These are phyloP conservation scores for Paraglomus occultum DNA, from an alignment of 192 early-diverging fungal species.

Conservation along the genomic window DNA sequence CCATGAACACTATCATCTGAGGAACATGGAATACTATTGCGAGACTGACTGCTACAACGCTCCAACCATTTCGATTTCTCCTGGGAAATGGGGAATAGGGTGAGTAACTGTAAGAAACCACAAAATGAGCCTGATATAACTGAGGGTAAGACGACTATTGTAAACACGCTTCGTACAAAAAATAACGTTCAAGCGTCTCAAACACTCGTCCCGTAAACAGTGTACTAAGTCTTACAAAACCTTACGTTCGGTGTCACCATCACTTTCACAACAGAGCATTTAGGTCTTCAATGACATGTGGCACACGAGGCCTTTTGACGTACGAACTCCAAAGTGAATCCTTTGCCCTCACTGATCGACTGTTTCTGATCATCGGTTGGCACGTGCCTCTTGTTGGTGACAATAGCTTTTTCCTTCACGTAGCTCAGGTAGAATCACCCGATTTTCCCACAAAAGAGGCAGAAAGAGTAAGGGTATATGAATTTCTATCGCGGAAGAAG, in stretches of 20 bases:
- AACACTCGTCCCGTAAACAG: background rate
- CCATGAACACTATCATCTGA: background rate
- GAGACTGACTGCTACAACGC: slow-evolving; percentile 21
- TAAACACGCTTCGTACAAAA: no score
- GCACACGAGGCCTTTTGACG: background rate
- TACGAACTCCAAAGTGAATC: slow-evolving; percentile 1
- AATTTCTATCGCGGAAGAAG: background rate
- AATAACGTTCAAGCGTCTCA: no score
- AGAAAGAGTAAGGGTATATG: background rate
- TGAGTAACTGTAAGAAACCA: background rate
- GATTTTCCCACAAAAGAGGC: background rate
- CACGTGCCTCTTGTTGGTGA: background rate
- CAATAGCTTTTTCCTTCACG: background rate
- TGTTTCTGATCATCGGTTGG: slow-evolving; percentile 21
- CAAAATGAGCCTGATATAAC: no score
- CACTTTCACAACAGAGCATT: slow-evolving; percentile 3
- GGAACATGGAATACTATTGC: slow-evolving; percentile 15
- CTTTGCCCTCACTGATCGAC: background rate
- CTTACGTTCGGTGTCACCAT: background rate
- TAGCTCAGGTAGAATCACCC: slow-evolving; percentile 13
- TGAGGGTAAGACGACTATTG: no score
- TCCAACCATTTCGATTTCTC: background rate
- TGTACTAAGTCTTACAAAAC: background rate
- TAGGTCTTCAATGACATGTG: background rate
- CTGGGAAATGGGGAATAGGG: slow-evolving; percentile 19